phyloP scores from a whole-genome alignment of 1,284 basidiomycete species.

The Cystobasidium slooffiae region DNA sequence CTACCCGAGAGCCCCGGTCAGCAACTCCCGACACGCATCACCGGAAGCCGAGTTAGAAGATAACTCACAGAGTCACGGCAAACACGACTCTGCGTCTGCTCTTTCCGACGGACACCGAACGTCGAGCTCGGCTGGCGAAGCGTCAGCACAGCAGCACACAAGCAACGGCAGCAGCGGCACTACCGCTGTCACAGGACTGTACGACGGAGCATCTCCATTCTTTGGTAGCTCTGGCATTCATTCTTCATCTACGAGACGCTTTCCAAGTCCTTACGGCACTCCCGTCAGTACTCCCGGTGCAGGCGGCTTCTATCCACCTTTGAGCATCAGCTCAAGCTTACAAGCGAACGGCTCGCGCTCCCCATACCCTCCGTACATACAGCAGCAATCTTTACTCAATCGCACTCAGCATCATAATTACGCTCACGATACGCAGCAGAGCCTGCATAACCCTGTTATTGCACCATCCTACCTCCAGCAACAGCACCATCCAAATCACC shows the following conservation, averaged over 20 bases:
- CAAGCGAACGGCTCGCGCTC: neutral
- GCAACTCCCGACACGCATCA: conserved; percentile 32
- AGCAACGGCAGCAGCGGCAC: neutral
- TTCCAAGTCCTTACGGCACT: conserved; percentile 17
- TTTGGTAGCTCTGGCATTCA: conserved; percentile 11
- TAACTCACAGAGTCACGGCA: neutral
- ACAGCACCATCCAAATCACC: neutral
- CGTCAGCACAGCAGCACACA: neutral
- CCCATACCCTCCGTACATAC: conserved; percentile 7
- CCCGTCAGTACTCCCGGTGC: neutral
- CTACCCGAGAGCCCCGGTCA: conserved; percentile 22
- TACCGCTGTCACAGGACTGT: neutral
- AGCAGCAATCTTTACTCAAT: conserved; percentile 5
- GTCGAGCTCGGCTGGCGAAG: conserved; percentile 1
- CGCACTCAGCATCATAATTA: conserved; percentile 6
- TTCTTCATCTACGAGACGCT: neutral
- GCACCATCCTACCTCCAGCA: conserved; percentile 10
- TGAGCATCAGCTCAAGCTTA: neutral
- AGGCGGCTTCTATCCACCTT: conserved; percentile 9
- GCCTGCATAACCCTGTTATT: neutral
- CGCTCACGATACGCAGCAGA: neutral
- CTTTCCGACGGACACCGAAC: neutral
- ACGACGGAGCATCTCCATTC: conserved; percentile 7
- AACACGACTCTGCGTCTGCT: neutral
- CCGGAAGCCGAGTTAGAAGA: conserved; percentile 29